Evolutionary conservation across 1,284 basidiomycete genomes (phyloP).

Genomic region (Ceratobasidium sp.): DNA sequence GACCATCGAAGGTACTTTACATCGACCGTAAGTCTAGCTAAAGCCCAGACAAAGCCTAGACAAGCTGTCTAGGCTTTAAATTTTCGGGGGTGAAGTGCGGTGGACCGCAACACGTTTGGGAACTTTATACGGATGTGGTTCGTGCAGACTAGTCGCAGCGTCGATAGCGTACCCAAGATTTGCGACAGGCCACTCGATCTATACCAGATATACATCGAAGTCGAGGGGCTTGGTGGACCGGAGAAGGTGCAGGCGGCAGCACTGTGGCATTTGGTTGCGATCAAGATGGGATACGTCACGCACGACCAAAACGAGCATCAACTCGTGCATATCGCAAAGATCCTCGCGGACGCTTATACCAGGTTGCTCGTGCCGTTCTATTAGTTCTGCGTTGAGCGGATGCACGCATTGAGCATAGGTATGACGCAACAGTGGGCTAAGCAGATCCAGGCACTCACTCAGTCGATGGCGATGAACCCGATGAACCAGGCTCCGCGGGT

Average conservation of each 20-base stretch:
- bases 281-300: slow-evolving; percentile 43
- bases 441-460: not conserved
- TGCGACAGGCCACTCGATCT: slow-evolving; percentile 41
- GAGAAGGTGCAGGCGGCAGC: slow-evolving; percentile 39
- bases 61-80: no score
- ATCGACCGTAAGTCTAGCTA: no score
- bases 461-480: not conserved
- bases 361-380: slow-evolving; percentile 32
- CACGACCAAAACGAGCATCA: slow-evolving; percentile 42
- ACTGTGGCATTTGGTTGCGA: slow-evolving; percentile 37
- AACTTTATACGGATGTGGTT: slow-evolving; percentile 35
- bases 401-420: slow-evolving; percentile 24
- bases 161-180: slow-evolving; percentile 30
- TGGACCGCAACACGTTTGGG: slow-evolving; percentile 27
- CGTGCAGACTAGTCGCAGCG: slow-evolving; percentile 33
- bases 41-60: no score
- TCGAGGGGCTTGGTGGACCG: slow-evolving; percentile 34
- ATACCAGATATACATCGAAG: slow-evolving; percentile 41
- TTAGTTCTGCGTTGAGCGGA: slow-evolving; percentile 33
- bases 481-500: not conserved
- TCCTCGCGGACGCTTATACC: slow-evolving; percentile 40
- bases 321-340: slow-evolving; percentile 31
- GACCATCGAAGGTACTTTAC: no score
- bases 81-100: no score
- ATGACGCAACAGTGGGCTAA: slow-evolving; percentile 18